A percentile compares a stretch with the other conserved stretches of the same genome.
These are phyloP conservation scores for Annulohypoxylon moriforme DNA, from an alignment of 495 filamentous ascomycete genomes.

Conservation along the genomic window DNA sequence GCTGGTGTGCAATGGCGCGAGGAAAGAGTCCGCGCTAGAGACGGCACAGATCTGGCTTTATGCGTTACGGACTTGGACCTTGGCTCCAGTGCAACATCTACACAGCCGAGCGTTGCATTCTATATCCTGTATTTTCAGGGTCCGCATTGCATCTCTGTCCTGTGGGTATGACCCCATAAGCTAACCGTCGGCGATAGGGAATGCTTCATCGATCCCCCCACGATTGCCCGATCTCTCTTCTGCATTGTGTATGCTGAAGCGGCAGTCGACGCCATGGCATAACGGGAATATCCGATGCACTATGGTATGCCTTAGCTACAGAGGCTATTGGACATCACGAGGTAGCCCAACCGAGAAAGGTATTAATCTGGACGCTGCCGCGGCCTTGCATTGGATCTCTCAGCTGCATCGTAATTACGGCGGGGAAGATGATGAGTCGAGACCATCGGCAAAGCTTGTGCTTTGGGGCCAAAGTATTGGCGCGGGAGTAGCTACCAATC, in stretches of 20 bases:
- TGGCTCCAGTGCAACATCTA: constrained; percentile 30
- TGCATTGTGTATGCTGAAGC: constrained; percentile 56
- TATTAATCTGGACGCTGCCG: constrained; percentile 71
- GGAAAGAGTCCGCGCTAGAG: constrained; percentile 61
- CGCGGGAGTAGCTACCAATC: constrained; percentile 66
- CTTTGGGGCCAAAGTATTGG: constrained; percentile 89
- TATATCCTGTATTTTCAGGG: constrained; percentile 72
- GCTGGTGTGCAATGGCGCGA: constrained; percentile 72
- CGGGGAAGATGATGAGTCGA: constrained; percentile 32
- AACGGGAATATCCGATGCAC: constrained; percentile 55
- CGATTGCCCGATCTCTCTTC: constrained; percentile 75
- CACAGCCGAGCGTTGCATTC: constrained; percentile 40
- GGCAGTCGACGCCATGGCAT: constrained; percentile 40
- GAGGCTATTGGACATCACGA: constrained; percentile 82
- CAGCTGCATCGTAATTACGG: constrained; percentile 48
- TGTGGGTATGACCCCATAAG: constrained; percentile 29
- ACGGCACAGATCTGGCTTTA: constrained; percentile 66
- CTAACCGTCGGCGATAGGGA: constrained; percentile 59
- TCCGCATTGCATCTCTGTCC: constrained; percentile 42
- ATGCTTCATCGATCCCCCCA: constrained; percentile 75
- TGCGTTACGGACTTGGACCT: constrained; percentile 44
- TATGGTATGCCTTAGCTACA: constrained; percentile 75
- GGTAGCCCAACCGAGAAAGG: constrained; percentile 75
- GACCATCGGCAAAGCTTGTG: constrained; percentile 59
- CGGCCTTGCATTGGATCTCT: constrained; percentile 67